phyloP scores from a whole-genome alignment of 2,329 filamentous ascomycete species.

The Colletotrichum graminicola region DNA sequence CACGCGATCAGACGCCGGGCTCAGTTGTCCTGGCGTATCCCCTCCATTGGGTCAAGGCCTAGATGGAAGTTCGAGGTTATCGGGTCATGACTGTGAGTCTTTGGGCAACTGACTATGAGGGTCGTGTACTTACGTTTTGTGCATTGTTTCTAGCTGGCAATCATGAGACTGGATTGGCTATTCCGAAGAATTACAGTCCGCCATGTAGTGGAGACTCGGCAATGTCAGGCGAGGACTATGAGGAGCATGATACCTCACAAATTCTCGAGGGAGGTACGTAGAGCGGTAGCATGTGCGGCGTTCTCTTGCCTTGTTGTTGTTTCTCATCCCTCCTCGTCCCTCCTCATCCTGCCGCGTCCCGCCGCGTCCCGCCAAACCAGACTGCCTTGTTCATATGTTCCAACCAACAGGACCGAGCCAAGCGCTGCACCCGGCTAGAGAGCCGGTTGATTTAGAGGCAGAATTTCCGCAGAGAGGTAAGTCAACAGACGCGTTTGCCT shows the following conservation, averaged over 20 bases:
- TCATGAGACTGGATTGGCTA: neutral
- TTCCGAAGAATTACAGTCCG: neutral
- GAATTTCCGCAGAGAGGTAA: constrained; percentile 31
- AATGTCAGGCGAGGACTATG: neutral
- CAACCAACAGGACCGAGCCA: constrained; percentile 3
- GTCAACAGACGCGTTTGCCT: constrained; percentile 20
- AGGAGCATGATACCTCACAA: neutral
- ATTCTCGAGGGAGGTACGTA: constrained; percentile 27
- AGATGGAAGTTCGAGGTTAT: neutral
- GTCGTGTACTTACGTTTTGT: neutral
- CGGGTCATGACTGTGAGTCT: neutral
- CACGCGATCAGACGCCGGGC: neutral
- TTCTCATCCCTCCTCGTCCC: neutral
- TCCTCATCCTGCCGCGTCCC: neutral
- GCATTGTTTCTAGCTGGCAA: neutral
- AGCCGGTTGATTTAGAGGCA: constrained; percentile 8
- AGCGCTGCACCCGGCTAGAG: neutral
- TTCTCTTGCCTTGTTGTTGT: neutral
- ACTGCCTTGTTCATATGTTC: constrained; percentile 20
- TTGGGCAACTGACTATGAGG: neutral
- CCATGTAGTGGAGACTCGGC: neutral
- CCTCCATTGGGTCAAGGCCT: neutral
- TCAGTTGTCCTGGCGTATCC: neutral
- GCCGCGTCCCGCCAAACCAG: neutral
- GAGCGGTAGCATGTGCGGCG: neutral